phyloP scores from a whole-genome alignment of 1,284 basidiomycete species.

The Apiotrichum laibachii region DNA sequence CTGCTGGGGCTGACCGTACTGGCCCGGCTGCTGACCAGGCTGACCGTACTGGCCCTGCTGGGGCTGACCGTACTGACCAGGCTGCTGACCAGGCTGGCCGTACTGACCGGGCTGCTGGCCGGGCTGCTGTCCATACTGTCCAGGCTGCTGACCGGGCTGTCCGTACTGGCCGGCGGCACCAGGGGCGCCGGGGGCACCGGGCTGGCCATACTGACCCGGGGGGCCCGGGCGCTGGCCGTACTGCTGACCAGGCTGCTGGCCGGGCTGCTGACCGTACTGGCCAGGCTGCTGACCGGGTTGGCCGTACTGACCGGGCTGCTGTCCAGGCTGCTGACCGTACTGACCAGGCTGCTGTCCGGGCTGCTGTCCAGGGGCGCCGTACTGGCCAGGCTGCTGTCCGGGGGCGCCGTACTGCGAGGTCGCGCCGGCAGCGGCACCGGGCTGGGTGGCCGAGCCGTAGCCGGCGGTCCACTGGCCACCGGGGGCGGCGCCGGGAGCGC shows the following conservation, averaged over 20 bases:
- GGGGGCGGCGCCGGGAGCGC: neutral
- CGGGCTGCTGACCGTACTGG: slow-evolving; percentile 12
- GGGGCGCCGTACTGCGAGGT: slow-evolving; percentile 5
- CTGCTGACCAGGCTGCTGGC: slow-evolving; percentile 20
- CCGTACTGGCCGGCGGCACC: slow-evolving; percentile 11
- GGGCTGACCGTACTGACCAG: slow-evolving; percentile 6
- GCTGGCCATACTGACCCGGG: slow-evolving; percentile 12
- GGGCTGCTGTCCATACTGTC: slow-evolving; percentile 13
- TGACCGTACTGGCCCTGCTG: slow-evolving; percentile 15
- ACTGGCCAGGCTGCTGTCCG: slow-evolving; percentile 5
- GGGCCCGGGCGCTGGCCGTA: neutral
- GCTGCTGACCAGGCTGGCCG: slow-evolving; percentile 21
- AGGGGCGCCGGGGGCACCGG: neutral
- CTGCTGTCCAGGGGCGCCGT: slow-evolving; percentile 1
- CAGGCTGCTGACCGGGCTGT: neutral
- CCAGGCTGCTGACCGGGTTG: slow-evolving; percentile 8
- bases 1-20: slow-evolving; percentile 16
- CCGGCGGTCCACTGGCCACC: neutral
- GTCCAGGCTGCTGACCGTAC: slow-evolving; percentile 9
- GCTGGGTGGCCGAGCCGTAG: slow-evolving; percentile 2
- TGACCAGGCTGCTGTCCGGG: slow-evolving; percentile 19
- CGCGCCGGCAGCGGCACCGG: neutral
- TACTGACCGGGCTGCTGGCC: slow-evolving; percentile 10
- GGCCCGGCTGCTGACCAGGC: slow-evolving; percentile 7
- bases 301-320: slow-evolving; percentile 13